Conservation (phyloP, 148 eudicot genomes). For the Drosera capensis region DNA sequence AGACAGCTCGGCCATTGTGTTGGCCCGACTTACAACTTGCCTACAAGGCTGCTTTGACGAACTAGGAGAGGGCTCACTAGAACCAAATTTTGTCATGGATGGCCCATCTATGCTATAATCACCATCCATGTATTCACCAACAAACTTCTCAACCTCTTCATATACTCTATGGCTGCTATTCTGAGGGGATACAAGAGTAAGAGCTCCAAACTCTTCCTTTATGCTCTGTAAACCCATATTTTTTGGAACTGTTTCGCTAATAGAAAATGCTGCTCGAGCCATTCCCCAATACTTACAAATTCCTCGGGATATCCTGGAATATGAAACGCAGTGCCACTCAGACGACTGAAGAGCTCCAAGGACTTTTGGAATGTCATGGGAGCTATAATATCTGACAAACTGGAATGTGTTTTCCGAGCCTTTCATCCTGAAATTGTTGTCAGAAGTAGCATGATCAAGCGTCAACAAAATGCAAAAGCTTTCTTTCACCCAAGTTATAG, state of each 20-base stretch:
- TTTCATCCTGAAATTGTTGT: conserved; percentile 37
- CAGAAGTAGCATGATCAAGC: conserved; percentile 3
- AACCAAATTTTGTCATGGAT: too few species aligned
- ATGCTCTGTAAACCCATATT: conserved; percentile 10
- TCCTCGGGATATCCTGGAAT: conserved; percentile 38
- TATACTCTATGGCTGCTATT: conserved; percentile 9
- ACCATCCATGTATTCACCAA: conserved; percentile 6
- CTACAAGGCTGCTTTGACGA: too few species aligned
- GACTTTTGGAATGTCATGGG: conserved; percentile 42
- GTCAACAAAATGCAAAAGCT: conserved; percentile 12
- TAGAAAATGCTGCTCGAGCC: conserved; percentile 25
- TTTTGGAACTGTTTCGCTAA: conserved; percentile 14
- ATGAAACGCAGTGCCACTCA: conserved; percentile 23
- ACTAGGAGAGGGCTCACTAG: too few species aligned
- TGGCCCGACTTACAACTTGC: conserved; percentile 5
- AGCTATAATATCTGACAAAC: conserved; percentile 52
- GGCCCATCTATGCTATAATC: conserved; percentile 8
- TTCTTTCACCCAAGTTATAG: not conserved
- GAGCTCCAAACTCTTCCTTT: conserved; percentile 9
- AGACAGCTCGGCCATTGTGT: conserved; percentile 3
- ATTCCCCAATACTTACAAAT: conserved; percentile 50
- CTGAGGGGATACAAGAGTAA: conserved; percentile 12
- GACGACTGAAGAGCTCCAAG: conserved; percentile 33
- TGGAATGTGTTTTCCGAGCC: conserved; percentile 27
- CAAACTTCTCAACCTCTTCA: conserved; percentile 11